These are phyloP conservation scores for Candida tetrigidarum DNA, from an alignment of 1,139 yeast species.

Conservation along the genomic window DNA sequence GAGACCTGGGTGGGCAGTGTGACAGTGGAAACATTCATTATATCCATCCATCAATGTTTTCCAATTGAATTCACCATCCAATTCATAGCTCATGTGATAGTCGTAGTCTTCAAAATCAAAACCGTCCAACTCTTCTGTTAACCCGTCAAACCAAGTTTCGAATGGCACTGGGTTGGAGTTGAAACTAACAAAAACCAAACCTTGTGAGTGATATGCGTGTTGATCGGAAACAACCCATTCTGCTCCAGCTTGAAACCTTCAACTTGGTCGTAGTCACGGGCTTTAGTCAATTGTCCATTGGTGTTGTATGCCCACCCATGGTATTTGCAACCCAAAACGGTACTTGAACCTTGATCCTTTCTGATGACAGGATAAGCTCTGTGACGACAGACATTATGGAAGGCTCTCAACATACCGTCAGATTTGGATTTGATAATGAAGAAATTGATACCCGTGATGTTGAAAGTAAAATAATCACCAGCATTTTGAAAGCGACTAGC, in stretches of 20 bases:
- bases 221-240: conserved; percentile 58
- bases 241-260: conserved; percentile 60
- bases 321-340: conserved; percentile 60
- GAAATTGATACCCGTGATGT: conserved; percentile 56
- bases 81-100: conserved; percentile 66
- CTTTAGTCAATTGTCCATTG: conserved; percentile 59
- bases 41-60: conserved; percentile 70
- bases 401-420: conserved; percentile 56
- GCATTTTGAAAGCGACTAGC: conserved; percentile 53
- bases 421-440: conserved; percentile 57
- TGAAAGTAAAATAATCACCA: conserved; percentile 58
- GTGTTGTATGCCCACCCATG: conserved; percentile 71
- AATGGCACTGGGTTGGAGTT: conserved; percentile 43
- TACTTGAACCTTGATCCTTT: conserved; percentile 60
- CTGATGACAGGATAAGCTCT: conserved; percentile 64
- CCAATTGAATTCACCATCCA: conserved; percentile 68
- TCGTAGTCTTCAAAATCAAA: conserved; percentile 64
- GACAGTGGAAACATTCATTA: conserved; percentile 70
- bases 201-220: conserved; percentile 58
- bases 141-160: conserved; percentile 55
- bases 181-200: conserved; percentile 60
- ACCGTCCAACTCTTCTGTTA: conserved; percentile 54
- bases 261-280: conserved; percentile 63
- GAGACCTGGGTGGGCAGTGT: conserved; percentile 67
- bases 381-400: conserved; percentile 68